phyloP scores from a whole-genome alignment of 2,329 filamentous ascomycete species.

The Cladosporium velox region DNA sequence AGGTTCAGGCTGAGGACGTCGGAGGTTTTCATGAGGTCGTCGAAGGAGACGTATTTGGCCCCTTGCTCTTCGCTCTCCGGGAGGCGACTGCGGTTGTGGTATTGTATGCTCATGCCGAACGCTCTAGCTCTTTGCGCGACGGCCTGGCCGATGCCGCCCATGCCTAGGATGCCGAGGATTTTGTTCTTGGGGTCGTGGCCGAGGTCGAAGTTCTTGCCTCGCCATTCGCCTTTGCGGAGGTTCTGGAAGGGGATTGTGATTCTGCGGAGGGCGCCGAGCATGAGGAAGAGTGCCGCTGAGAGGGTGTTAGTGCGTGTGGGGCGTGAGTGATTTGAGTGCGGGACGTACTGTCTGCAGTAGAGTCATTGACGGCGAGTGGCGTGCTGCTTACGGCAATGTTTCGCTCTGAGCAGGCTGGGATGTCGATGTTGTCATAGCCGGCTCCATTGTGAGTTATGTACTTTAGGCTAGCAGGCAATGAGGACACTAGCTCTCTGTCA shows the following conservation, averaged over 20 bases:
- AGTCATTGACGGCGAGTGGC: conserved; percentile 53
- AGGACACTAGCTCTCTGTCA: conserved; percentile 46
- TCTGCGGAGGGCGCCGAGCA: conserved; percentile 55
- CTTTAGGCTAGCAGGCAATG: conserved; percentile 45
- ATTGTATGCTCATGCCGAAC: conserved; percentile 61
- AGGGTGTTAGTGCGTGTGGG: background rate
- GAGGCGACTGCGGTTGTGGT: conserved; percentile 55
- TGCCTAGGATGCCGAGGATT: conserved; percentile 58
- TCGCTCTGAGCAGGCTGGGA: conserved; percentile 36
- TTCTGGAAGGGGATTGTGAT: conserved; percentile 50
- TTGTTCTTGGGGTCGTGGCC: conserved; percentile 58
- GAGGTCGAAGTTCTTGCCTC: conserved; percentile 48
- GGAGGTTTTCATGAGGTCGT: conserved; percentile 54
- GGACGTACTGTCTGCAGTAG: conserved; percentile 44
- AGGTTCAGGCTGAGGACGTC: conserved; percentile 60
- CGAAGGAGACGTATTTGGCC: conserved; percentile 58
- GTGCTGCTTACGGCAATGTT: conserved; percentile 50
- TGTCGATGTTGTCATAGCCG: conserved; percentile 42
- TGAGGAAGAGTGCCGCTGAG: conserved; percentile 50
- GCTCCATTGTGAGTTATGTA: conserved; percentile 50
- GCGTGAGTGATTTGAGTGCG: background rate
- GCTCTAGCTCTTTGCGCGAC: conserved; percentile 51
- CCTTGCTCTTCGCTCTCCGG: conserved; percentile 45
- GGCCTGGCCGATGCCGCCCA: conserved; percentile 61
- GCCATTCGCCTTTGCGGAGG: conserved; percentile 44